Evolutionary conservation across 306 rosid genomes (phyloP), one percentile per base, ranked within the genome.

Genomic region (Abrus pulchellus): DNA sequence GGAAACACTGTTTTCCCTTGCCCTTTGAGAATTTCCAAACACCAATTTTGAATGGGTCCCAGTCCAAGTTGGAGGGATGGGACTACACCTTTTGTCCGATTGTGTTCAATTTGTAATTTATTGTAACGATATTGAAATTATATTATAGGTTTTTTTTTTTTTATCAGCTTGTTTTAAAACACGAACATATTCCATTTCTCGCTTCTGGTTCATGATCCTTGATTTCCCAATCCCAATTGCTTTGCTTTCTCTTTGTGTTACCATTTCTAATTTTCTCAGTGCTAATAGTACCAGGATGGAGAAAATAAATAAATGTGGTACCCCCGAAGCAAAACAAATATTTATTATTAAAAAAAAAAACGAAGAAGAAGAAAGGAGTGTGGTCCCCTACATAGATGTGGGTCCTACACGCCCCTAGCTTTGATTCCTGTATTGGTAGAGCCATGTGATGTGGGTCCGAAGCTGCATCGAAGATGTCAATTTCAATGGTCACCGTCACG

Each of bases 391-490:
- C 40, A 47, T 56, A 28, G 3, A 59, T 11, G 84, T 63, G 86
- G 92, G 91, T 34, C 88, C 89, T 62, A 81, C 0, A 11, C 4
- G 53, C 47, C 79, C 83, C 48, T 33, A 83, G 76, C 3, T 72
- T 83, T 83, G 85, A 78, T 72, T 73, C 75, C 34, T 38, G 78
- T 61, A 83, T 68, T 81, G 83, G 87, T 60, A 69, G 86, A 88
- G 87, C 64, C 97, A 93, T 89, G 97, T 91, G 96, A 87, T 38
- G 90, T 80, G 85, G 92, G 92, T 1, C 91, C 89, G 67, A 0
- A 4, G 9, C 1, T 80, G 78, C 85, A 66, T 76, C 13, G 75
- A 87, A 44, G 47, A 7, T 10, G 91, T 84, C 91, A 47, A 47
- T 60, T 4, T 82, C 88, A 49, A 9, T 13, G 9, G 90, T 88